Conservation (phyloP, 176 grass and related monocot species). For the Ensete glaucum region DNA sequence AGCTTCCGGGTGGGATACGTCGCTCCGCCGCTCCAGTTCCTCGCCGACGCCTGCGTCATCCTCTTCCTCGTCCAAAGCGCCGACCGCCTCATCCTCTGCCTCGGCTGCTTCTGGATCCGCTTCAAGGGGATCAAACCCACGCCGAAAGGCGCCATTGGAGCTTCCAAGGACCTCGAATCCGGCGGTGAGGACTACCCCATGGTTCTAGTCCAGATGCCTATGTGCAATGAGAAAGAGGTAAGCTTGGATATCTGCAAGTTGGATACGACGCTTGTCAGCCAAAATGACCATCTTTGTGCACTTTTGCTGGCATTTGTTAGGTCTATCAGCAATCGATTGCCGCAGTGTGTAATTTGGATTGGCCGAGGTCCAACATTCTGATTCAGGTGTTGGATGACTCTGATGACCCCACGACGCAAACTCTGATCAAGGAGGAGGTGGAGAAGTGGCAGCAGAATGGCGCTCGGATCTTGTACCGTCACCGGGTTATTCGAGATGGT, state of each 20-base stretch:
- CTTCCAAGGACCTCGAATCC: not conserved
- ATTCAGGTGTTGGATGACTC: conserved; percentile 11
- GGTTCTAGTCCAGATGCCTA: not conserved
- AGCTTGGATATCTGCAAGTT: not conserved
- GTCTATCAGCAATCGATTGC: conserved; percentile 10
- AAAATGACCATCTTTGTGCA: not conserved
- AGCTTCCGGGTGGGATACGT: not conserved
- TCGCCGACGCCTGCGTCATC: not conserved
- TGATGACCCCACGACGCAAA: not conserved
- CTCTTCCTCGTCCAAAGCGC: not conserved
- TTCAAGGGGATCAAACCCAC: conserved; percentile 1
- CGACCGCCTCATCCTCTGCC: conserved; percentile 1
- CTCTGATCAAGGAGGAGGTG: conserved; percentile 1
- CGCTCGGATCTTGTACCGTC: conserved; percentile 2
- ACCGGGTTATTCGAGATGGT: not conserved
- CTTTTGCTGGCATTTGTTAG: not conserved
- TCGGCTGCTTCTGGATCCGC: not conserved
- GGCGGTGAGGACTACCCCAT: not conserved
- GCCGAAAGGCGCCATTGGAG: not conserved
- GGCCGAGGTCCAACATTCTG: conserved; percentile 5
- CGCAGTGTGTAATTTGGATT: conserved; percentile 11
- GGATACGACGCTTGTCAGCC: not conserved
- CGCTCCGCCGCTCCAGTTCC: not conserved
- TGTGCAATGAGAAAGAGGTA: conserved; percentile 1
- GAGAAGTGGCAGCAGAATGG: conserved; percentile 9